Percentiles rank a stretch among this genome's conserved stretches.
These are phyloP conservation scores for Penicillium brasilianum DNA, from an alignment of 2,329 filamentous ascomycete genomes.

Conservation along the genomic window DNA sequence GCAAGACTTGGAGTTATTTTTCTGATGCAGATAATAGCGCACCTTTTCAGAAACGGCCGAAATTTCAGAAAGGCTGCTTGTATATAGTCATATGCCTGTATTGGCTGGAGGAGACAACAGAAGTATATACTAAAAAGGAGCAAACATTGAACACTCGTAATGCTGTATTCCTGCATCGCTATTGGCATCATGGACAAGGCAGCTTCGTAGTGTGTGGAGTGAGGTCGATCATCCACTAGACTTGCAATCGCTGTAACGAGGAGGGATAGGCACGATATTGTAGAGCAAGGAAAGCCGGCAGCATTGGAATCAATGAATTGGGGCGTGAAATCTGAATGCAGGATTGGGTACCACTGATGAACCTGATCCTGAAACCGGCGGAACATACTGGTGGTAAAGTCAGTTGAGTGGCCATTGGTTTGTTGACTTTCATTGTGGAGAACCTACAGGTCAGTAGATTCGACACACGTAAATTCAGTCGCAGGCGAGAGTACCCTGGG, in stretches of 20 bases:
- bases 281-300: background rate
- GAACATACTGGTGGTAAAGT: background rate
- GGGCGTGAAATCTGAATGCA: background rate
- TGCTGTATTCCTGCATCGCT: background rate
- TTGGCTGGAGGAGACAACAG: background rate
- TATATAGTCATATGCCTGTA: background rate
- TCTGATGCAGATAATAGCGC: background rate
- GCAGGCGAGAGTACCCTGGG: background rate
- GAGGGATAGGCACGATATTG: background rate
- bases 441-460: background rate
- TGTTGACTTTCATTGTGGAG: background rate
- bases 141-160: background rate
- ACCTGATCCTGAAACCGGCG: background rate
- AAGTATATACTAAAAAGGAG: background rate
- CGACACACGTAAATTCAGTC: background rate
- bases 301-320: background rate
- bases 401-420: background rate
- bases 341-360: background rate
- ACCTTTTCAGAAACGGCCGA: background rate
- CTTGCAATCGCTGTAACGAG: background rate
- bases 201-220: background rate
- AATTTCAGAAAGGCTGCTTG: background rate
- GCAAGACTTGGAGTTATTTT: background rate
- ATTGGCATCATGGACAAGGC: background rate
- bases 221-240: background rate